Evolutionary conservation across 2,329 filamentous ascomycete species (phyloP).

Genomic region (Fusarium bactridioides): DNA sequence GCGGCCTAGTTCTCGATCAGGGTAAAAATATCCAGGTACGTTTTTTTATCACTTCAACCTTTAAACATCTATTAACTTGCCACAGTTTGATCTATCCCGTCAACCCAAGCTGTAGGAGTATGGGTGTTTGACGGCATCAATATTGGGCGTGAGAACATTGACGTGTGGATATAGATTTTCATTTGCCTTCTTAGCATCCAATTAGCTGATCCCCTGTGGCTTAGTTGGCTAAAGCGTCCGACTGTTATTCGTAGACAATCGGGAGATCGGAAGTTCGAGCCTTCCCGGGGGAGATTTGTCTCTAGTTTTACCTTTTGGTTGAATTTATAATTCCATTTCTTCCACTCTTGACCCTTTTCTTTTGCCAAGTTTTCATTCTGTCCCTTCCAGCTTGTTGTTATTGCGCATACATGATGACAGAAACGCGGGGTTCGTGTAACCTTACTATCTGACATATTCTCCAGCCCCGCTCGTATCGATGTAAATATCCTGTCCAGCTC

Average conservation of each 20-base stretch:
- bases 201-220: conserved; percentile 33
- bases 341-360: not conserved
- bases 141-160: fast-evolving
- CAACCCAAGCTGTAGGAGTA: not conserved
- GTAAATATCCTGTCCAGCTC: not conserved
- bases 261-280: conserved; percentile 44
- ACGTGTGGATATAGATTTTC: fast-evolving
- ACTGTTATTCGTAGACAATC: conserved; percentile 40
- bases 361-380: not conserved
- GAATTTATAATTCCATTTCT: fast-evolving
- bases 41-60: fast-evolving
- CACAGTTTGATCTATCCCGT: not conserved
- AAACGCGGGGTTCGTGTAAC: not conserved
- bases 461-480: not conserved
- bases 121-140: fast-evolving
- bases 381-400: not conserved
- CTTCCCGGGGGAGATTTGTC: conserved; percentile 39
- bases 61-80: fast-evolving
- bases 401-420: not conserved
- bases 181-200: not conserved
- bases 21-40: not conserved
- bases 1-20: not conserved
- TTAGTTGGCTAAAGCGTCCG: conserved; percentile 40
- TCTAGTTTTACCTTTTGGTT: not conserved
- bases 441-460: not conserved